Conservation (phyloP, 1,284 basidiomycete species). For the Rhodotorula sp. region DNA sequence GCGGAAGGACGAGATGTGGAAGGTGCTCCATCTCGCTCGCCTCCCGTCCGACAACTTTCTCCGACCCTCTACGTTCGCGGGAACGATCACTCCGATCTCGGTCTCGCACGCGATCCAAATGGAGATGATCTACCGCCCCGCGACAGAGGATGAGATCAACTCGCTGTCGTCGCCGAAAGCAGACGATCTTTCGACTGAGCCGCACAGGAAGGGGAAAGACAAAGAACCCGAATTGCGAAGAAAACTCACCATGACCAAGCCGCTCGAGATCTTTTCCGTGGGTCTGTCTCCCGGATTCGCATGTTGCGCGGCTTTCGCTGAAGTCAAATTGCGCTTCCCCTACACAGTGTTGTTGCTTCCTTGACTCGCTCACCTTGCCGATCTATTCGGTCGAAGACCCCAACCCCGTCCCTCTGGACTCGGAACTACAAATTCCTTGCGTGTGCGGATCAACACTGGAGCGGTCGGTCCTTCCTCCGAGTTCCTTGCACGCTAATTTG, state of each 20-base stretch:
- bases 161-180: slow-evolving; percentile 2
- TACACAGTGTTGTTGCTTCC: slow-evolving; percentile 39
- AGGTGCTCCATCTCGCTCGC: slow-evolving; percentile 32
- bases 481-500: too few species aligned
- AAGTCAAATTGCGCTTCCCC: too few species aligned
- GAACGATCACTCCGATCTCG: slow-evolving; percentile 26
- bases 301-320: not conserved
- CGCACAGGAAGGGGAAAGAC: slow-evolving; percentile 13
- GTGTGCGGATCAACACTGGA: slow-evolving; percentile 28
- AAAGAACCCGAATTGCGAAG: slow-evolving; percentile 26
- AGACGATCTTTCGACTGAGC: not conserved
- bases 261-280: not conserved
- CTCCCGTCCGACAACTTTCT: slow-evolving; percentile 36
- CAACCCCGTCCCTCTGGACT: slow-evolving; percentile 23
- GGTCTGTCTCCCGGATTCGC: not conserved
- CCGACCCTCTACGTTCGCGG: slow-evolving; percentile 33
- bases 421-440: slow-evolving; percentile 29
- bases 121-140: slow-evolving; percentile 33
- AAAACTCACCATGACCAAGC: slow-evolving; percentile 1
- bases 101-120: slow-evolving; percentile 30
- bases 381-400: slow-evolving; percentile 37
- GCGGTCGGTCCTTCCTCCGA: not conserved
- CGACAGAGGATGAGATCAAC: slow-evolving; percentile 27
- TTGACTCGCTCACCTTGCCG: slow-evolving; percentile 40
- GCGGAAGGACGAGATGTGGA: slow-evolving; percentile 28